Percentiles rank a stretch among this genome's conserved stretches.
These are phyloP conservation scores for Pleurozium schreberi DNA, from an alignment of 225 moss, liverwort and hornwort species.

Conservation along the genomic window DNA sequence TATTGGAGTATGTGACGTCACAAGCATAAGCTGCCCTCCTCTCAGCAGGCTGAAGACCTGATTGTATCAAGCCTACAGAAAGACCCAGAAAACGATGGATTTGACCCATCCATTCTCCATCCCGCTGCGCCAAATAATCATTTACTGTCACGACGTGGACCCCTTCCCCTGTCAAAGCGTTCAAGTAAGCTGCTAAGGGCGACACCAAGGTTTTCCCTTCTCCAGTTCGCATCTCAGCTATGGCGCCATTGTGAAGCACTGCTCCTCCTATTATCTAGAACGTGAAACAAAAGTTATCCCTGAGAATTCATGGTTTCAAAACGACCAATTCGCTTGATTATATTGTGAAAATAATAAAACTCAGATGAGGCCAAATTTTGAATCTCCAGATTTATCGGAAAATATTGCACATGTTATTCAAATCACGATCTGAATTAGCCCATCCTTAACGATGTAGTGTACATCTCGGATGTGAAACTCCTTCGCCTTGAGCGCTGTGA, in stretches of 20 bases:
- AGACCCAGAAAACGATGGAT: constrained; percentile 93
- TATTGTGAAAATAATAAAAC: neutral
- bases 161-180: constrained; percentile 77
- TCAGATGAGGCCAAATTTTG: no score
- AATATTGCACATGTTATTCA: neutral
- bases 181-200: constrained; percentile 91
- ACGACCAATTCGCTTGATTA: neutral
- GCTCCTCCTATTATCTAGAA: constrained; percentile 90
- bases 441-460: constrained; percentile 94
- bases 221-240: constrained; percentile 98
- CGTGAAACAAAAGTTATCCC: neutral
- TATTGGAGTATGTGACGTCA: constrained; percentile 96
- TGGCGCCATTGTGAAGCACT: constrained; percentile 93
- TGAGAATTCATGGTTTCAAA: neutral
- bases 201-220: constrained; percentile 97
- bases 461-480: constrained; percentile 96
- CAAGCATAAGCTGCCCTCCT: constrained; percentile 87
- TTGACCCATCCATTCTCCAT: constrained; percentile 98
- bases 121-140: constrained; percentile 86
- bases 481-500: constrained; percentile 91
- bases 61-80: constrained; percentile 87
- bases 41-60: constrained; percentile 53
- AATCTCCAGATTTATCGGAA: neutral
- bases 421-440: constrained; percentile 87
- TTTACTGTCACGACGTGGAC: constrained; percentile 98